phyloP scores from a whole-genome alignment of 2,329 filamentous ascomycete species.

The Endoconidiophora polonica region DNA sequence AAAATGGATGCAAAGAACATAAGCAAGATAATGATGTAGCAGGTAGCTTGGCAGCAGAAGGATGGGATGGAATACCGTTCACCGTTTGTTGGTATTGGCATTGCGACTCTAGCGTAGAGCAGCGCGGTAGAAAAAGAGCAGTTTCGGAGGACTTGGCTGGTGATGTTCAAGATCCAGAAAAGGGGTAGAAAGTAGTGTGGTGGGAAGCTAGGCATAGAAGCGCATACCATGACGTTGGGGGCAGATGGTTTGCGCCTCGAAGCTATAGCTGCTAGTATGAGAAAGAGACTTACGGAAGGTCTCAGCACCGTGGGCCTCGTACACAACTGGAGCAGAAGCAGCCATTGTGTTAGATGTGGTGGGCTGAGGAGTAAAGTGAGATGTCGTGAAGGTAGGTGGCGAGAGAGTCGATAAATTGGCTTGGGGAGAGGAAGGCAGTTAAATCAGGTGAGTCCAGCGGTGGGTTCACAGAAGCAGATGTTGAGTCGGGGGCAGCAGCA shows the following conservation, averaged over 20 bases:
- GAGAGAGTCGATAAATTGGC: background rate
- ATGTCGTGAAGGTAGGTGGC: background rate
- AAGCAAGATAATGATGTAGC: background rate
- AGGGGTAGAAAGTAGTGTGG: too few species aligned
- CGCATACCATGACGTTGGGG: too few species aligned
- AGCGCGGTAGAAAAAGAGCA: too few species aligned
- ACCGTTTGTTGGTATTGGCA: background rate
- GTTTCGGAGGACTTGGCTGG: too few species aligned
- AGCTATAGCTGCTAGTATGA: background rate
- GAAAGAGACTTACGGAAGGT: slow-evolving; percentile 42
- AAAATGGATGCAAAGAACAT: background rate
- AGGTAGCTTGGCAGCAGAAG: background rate
- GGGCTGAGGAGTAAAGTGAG: background rate
- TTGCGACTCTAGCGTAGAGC: background rate
- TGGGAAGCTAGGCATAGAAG: too few species aligned
- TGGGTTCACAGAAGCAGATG: background rate
- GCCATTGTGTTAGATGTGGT: slow-evolving; percentile 1
- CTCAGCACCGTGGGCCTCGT: slow-evolving; percentile 61
- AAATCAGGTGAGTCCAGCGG: background rate
- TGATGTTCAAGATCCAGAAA: too few species aligned
- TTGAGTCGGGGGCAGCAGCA: background rate
- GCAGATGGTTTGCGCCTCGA: too few species aligned
- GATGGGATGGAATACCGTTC: background rate
- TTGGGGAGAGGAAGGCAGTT: background rate
- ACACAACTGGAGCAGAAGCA: slow-evolving; percentile 37